Base-by-base conservation (phyloP, 805 yeast species). In the Candida ulmi region DNA sequence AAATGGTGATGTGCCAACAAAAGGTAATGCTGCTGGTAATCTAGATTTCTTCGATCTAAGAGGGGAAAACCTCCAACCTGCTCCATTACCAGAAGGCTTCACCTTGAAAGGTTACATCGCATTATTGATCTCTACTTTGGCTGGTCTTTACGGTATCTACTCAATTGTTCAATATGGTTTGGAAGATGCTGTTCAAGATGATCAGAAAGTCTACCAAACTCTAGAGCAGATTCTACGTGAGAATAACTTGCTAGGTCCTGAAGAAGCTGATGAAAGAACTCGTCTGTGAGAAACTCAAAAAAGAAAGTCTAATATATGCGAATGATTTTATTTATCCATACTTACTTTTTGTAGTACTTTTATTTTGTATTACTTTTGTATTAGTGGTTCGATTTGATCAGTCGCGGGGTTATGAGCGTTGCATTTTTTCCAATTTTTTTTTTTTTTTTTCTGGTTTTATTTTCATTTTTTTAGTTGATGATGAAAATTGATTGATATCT, bases 11-110 rank as follows among this genome's bases (percentile, higher is more conserved):
- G 64, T 78, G 13, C 65, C 77, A 21, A 58, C 57, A 28, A 50
- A 47, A 31, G 91, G 91, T 36, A 83, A 83, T 60, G 90, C 95
- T 3, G 91, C 90, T n/a, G 87, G 83, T 8, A 70, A 74, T 37
- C 38, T 63, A 1, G 60, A 73, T 39, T 79, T 82, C 74, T 60
- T 77, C 11, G 68, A 83, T 47, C 58, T 84, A 47, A 44, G 62
- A 1, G 86, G 85, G 5, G 84, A 83, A 51, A 71, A 72, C 29
- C 48, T 68, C 30, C 93, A 84, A 53, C 72, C 74, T 13, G 49
- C 52, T 0, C 83, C 85, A 12, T 66, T 84, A 44, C 91, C 93
- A 1, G 64, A 55, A 7, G 91, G 91, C 1, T 84, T 84, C 62
- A 82, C 90, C 0, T 30, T 60, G 8, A 80, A 76, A 55, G 93